These are phyloP conservation scores for Suillus occidentalis DNA, from an alignment of 768 basidiomycete species.

Conservation along the genomic window DNA sequence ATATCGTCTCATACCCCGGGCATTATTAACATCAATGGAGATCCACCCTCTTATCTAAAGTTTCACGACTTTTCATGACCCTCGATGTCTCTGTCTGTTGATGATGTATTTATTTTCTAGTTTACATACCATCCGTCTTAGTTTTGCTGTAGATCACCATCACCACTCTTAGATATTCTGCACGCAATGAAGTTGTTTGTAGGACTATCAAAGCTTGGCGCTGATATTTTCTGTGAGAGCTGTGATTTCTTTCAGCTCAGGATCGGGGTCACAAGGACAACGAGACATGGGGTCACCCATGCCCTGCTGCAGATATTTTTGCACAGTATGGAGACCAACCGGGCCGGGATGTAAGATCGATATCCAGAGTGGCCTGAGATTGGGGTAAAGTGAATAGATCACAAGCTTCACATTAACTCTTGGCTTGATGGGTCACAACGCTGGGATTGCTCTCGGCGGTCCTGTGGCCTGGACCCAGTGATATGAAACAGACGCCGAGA, in stretches of 20 bases:
- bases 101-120: slow-evolving; percentile 15
- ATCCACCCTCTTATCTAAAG: neutral
- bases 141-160: neutral
- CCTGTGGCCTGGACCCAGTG: neutral
- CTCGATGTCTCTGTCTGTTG: slow-evolving; percentile 3
- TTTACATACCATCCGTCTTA: slow-evolving; percentile 16
- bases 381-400: neutral
- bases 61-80: slow-evolving; percentile 5
- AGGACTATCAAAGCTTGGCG: neutral
- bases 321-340: neutral
- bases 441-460: neutral
- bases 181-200: neutral
- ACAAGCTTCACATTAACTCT: neutral
- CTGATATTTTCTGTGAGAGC: neutral
- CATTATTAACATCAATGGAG: slow-evolving; percentile 13
- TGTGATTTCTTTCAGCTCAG: neutral
- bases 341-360: no score
- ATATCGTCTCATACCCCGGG: slow-evolving; percentile 15
- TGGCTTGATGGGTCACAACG: neutral
- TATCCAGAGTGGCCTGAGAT: neutral
- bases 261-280: neutral
- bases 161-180: neutral
- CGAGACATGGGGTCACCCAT: neutral
- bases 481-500: neutral
- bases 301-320: neutral